Percentiles rank a stretch among this genome's conserved stretches.
phyloP scores from a whole-genome alignment of 2,329 filamentous ascomycete genomes.

The Trichoderma hamatum region DNA sequence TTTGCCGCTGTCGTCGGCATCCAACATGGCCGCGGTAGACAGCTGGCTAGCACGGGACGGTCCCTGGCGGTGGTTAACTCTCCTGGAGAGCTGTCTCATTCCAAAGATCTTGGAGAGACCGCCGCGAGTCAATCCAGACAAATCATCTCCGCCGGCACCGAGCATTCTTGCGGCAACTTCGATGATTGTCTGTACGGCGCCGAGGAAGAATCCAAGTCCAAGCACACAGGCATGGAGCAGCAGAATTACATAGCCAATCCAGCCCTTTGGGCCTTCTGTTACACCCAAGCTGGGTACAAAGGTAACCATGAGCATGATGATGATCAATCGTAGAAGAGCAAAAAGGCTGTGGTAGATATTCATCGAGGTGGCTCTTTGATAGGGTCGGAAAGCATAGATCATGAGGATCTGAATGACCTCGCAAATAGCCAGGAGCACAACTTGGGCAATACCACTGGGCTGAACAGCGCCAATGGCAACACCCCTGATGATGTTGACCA shows the following conservation, averaged over 20 bases:
- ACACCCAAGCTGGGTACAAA: conserved; percentile 85
- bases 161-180: conserved; percentile 83
- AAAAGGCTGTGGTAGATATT: conserved; percentile 93
- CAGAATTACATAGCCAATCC: conserved; percentile 93
- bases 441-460: conserved; percentile 87
- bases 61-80: conserved; percentile 64
- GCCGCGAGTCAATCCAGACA: conserved; percentile 71
- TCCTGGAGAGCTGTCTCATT: conserved; percentile 81
- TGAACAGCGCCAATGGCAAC: conserved; percentile 92
- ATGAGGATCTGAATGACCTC: conserved; percentile 90
- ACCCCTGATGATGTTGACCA: conserved; percentile 82
- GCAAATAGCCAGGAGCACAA: conserved; percentile 89
- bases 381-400: conserved; percentile 86
- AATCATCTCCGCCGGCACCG: conserved; percentile 78
- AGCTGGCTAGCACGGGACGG: conserved; percentile 77
- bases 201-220: conserved; percentile 90
- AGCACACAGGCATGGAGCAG: conserved; percentile 83
- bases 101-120: conserved; percentile 90
- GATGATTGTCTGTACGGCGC: conserved; percentile 85
- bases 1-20: conserved; percentile 67
- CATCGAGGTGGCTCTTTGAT: conserved; percentile 91
- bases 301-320: conserved; percentile 74
- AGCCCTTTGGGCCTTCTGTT: conserved; percentile 78
- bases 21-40: conserved; percentile 80
- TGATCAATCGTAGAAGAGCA: conserved; percentile 73